These are phyloP conservation scores for Aquilaria agallochum DNA, from an alignment of 441 rosid species.

Conservation along the genomic window DNA sequence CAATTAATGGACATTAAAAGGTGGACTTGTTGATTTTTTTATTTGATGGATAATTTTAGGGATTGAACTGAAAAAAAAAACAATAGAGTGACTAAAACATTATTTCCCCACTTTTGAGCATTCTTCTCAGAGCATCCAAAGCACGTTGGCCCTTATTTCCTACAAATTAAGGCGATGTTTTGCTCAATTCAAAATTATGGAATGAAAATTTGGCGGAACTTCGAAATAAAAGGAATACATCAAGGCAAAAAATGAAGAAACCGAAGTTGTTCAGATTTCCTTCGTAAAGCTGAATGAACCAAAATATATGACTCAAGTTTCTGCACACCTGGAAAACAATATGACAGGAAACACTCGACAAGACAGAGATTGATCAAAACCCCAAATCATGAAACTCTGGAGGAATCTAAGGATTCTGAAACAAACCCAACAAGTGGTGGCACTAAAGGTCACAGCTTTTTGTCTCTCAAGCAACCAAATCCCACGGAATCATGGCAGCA, in stretches of 20 bases:
- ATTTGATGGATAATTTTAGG: no score
- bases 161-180: not conserved
- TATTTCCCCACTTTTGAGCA: not conserved
- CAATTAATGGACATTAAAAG: no score
- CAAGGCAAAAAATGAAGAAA: not conserved
- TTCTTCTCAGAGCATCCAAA: constrained; percentile 3
- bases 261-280: not conserved
- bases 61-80: no score
- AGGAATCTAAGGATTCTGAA: no score
- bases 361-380: not conserved
- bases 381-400: not conserved
- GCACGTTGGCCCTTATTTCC: not conserved
- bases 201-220: no score
- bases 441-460: no score
- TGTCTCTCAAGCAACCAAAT: no score
- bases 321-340: not conserved
- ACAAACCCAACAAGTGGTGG: no score
- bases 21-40: no score
- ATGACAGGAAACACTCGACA: not conserved
- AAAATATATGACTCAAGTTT: no score
- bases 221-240: not conserved
- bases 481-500: no score
- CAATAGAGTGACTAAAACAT: no score
- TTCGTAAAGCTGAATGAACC: not conserved
- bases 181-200: not conserved